A percentile compares a stretch with the other conserved stretches of the same genome.
phyloP scores from a whole-genome alignment of 2,329 filamentous ascomycete genomes.

The Calycina marina region DNA sequence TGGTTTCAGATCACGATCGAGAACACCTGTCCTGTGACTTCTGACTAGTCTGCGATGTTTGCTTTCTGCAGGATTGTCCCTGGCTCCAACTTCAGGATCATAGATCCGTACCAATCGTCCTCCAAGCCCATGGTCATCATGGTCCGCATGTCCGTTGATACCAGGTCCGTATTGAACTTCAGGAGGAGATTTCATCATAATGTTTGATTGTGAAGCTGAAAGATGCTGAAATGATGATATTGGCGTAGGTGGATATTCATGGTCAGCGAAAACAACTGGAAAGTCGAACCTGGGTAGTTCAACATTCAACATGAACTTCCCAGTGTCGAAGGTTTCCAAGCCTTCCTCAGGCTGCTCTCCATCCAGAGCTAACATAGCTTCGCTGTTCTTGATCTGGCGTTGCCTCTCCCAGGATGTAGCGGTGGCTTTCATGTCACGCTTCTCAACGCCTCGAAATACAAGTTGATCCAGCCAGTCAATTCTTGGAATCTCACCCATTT shows the following conservation, averaged over 20 bases:
- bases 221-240: conserved; percentile 60
- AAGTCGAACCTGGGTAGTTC: conserved; percentile 94
- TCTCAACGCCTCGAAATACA: conserved; percentile 82
- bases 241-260: conserved; percentile 78
- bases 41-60: conserved; percentile 88
- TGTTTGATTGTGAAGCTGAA: conserved; percentile 48
- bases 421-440: conserved; percentile 50
- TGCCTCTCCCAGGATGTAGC: conserved; percentile 42
- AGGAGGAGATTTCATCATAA: conserved; percentile 65
- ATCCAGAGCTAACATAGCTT: conserved; percentile 18
- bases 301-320: conserved; percentile 70
- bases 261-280: conserved; percentile 85
- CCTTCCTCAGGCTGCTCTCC: conserved; percentile 15
- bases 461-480: conserved; percentile 94
- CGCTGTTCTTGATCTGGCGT: conserved; percentile 18
- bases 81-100: conserved; percentile 79
- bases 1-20: conserved; percentile 90
- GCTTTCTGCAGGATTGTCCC: conserved; percentile 85
- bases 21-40: conserved; percentile 76
- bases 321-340: conserved; percentile 25
- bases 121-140: conserved; percentile 29
- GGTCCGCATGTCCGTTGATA: conserved; percentile 54
- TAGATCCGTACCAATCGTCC: conserved; percentile 71
- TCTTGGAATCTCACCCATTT: conserved; percentile 88
- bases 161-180: conserved; percentile 84